Evolutionary conservation across 164 flowering plant species (phyloP).

Genomic region (Houttuynia cordata): DNA sequence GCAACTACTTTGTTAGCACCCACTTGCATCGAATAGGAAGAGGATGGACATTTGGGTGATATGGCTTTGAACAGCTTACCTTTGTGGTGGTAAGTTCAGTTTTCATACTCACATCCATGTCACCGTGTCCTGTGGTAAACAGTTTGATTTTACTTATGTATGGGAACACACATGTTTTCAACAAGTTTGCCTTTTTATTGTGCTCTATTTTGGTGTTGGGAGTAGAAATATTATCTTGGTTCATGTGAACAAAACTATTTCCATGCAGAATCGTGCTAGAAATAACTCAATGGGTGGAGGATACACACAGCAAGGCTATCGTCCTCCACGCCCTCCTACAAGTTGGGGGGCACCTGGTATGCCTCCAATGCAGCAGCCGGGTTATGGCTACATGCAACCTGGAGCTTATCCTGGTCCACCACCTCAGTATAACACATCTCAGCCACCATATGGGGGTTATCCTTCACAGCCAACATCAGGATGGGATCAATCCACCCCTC

Average conservation of each 20-base stretch:
- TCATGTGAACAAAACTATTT: constrained; percentile 24
- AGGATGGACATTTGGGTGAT: constrained; percentile 85
- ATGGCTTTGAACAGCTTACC: constrained; percentile 47
- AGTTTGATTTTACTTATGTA: not conserved
- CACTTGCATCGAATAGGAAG: constrained; percentile 69
- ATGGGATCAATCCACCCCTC: constrained; percentile 66
- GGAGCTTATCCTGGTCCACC: constrained; percentile 64
- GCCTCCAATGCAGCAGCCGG: constrained; percentile 61
- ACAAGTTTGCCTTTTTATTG: no score
- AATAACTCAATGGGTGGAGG: constrained; percentile 66
- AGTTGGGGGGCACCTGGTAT: constrained; percentile 59
- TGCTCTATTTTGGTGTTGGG: no score
- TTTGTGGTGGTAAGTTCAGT: constrained; percentile 83
- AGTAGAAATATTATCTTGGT: constrained; percentile 19
- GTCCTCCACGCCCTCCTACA: constrained; percentile 48
- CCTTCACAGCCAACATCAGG: constrained; percentile 49
- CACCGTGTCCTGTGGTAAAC: not conserved
- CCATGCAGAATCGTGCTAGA: constrained; percentile 83
- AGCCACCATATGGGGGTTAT: constrained; percentile 61
- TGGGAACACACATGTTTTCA: no score
- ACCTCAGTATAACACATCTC: constrained; percentile 61
- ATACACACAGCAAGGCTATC: constrained; percentile 72
- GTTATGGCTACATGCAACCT: constrained; percentile 78
- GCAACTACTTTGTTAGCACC: constrained; percentile 33
- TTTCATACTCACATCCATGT: constrained; percentile 7